These are phyloP conservation scores for Debaryomyces maramus DNA, from an alignment of 805 yeast genomes.

Conservation along the genomic window DNA sequence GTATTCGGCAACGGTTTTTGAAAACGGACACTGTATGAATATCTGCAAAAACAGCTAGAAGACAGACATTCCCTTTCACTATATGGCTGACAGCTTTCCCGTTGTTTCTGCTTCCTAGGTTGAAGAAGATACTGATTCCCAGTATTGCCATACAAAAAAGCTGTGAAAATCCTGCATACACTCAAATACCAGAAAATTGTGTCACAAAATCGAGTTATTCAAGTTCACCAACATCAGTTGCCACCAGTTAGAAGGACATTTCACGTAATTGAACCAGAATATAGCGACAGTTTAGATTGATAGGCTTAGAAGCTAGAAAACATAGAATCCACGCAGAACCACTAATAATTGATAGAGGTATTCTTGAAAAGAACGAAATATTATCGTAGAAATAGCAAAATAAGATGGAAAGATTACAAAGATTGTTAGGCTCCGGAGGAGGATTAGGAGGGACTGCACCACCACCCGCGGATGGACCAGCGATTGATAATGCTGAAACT, in stretches of 20 bases:
- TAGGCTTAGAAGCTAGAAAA: too few relatives aligned
- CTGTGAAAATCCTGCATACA: not conserved
- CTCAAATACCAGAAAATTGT: not conserved
- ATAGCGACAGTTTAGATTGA: too few relatives aligned
- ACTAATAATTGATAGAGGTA: not conserved
- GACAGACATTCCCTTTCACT: too few relatives aligned
- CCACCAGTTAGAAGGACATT: too few relatives aligned
- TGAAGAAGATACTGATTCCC: too few relatives aligned
- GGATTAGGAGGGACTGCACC: slow-evolving; percentile 48
- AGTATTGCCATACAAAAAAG: too few relatives aligned
- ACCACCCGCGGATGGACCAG: slow-evolving; percentile 64
- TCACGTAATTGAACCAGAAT: too few relatives aligned
- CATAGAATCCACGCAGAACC: not conserved
- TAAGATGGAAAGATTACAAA: slow-evolving; percentile 52
- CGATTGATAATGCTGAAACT: slow-evolving; percentile 93
- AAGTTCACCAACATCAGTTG: not conserved
- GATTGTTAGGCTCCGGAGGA: slow-evolving; percentile 46
- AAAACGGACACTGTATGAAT: too few relatives aligned
- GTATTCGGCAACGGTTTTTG: too few relatives aligned
- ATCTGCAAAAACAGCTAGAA: too few relatives aligned
- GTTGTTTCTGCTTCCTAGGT: too few relatives aligned
- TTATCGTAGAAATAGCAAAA: not conserved
- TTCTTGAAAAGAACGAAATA: not conserved
- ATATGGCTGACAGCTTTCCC: too few relatives aligned
- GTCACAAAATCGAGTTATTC: not conserved